Conservation (phyloP, 768 basidiomycete species). For the Serpula lacrymans region DNA sequence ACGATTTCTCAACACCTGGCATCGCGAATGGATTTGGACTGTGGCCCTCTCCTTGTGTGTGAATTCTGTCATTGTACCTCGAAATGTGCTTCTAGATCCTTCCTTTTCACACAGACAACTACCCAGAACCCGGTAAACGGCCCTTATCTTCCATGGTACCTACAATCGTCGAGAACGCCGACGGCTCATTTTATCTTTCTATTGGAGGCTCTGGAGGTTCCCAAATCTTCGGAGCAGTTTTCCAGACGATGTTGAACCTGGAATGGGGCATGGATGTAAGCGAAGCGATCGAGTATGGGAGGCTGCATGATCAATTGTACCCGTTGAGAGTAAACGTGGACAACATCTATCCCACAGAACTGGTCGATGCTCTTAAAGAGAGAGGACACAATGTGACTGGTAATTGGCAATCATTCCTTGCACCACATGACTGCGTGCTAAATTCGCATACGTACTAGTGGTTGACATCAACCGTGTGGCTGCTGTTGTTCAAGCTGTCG, state of each 20-base stretch:
- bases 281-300: constrained; percentile 77
- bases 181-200: constrained; percentile 71
- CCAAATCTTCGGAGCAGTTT: constrained; percentile 74
- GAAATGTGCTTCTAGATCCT: constrained; percentile 5
- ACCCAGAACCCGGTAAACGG: constrained; percentile 83
- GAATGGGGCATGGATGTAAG: constrained; percentile 77
- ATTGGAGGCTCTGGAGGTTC: constrained; percentile 88
- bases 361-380: constrained; percentile 52
- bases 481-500: constrained; percentile 71
- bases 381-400: constrained; percentile 74
- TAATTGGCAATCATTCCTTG: constrained; percentile 25
- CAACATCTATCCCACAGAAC: constrained; percentile 48
- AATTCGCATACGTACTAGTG: constrained; percentile 33
- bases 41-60: constrained; percentile 75
- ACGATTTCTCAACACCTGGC: constrained; percentile 89
- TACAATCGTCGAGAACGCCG: constrained; percentile 70
- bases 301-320: constrained; percentile 85
- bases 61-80: not conserved
- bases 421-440: not conserved
- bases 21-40: constrained; percentile 81
- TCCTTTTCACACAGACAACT: constrained; percentile 65
- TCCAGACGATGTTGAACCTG: constrained; percentile 76
- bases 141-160: constrained; percentile 85
- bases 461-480: constrained; percentile 67
- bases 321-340: constrained; percentile 64